These are phyloP conservation scores for Blastomyces parvus DNA, from an alignment of 2,329 filamentous ascomycete species.

Conservation along the genomic window DNA sequence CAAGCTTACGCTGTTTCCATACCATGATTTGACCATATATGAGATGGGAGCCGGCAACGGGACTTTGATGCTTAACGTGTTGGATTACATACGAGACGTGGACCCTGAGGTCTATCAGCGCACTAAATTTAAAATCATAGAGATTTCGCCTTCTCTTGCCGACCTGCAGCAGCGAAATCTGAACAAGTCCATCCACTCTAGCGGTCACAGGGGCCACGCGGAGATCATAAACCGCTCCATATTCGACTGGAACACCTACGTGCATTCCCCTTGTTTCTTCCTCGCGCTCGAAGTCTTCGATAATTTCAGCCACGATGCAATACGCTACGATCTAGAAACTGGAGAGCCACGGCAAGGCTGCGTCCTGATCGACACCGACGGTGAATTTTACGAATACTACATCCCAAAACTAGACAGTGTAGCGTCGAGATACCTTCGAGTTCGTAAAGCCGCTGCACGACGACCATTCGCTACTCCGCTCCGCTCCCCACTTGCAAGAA, in stretches of 20 bases:
- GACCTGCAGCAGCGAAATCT: conserved; percentile 65
- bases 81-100: conserved; percentile 85
- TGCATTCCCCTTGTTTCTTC: conserved; percentile 94
- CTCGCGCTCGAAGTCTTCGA: conserved; percentile 96
- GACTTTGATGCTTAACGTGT: conserved; percentile 94
- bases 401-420: conserved; percentile 69
- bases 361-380: conserved; percentile 72
- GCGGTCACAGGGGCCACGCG: conserved; percentile 73
- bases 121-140: conserved; percentile 90
- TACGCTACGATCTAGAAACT: conserved; percentile 79
- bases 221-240: conserved; percentile 92
- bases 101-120: conserved; percentile 89
- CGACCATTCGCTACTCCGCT: conserved; percentile 36
- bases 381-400: conserved; percentile 96
- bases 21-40: conserved; percentile 95
- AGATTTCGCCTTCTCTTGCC: conserved; percentile 79
- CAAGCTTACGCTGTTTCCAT: conserved; percentile 84
- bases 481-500: conserved; percentile 46
- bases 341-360: conserved; percentile 77
- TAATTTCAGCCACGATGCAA: conserved; percentile 90
- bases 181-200: conserved; percentile 53
- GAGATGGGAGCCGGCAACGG: conserved; percentile 97
- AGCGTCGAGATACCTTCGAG: conserved; percentile 68
- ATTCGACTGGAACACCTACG: conserved; percentile 83
- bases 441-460: conserved; percentile 63